Evolutionary conservation across 768 basidiomycete species (phyloP), one percentile per base, ranked within the genome.

Genomic region (Sporobolomyces pararoseus): DNA sequence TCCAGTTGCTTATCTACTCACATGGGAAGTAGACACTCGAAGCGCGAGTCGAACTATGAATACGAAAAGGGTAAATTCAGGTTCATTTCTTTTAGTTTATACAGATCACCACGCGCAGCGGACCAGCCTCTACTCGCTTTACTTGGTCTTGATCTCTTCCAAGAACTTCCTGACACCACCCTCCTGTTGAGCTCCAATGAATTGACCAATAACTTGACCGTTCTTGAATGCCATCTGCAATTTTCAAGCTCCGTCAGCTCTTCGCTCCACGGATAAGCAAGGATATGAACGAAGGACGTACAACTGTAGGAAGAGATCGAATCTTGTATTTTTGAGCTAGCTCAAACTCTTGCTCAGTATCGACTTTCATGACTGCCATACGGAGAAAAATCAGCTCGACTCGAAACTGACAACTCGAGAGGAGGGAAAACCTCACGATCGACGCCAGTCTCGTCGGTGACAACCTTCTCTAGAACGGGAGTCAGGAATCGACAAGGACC

Each of bases 221-320:
- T 67, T 67, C 63, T 67, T 66, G 65, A 71, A 67, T n/a, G 70
- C 70, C 13, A 71, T 54, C 70, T 70, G 63, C 16, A 19, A 42
- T 42, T n/a, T n/a, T n/a, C n/a, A n/a, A n/a, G n/a, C n/a, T n/a
- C 17, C 39, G 39, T 42, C 39, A 42, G 9, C 39, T 42, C 39
- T 47, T 47, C 46, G 21, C 6, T 23, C 6, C 46, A 47, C 6
- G 27, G 47, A 55, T 13, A 35, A 27, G 25, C 14, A 29, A 29
- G 58, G 35, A 13, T 7, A n/a, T 12, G 44, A n/a, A 16, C 29
- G n/a, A 13, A 6, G 42, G 42, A 60, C 68, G 27, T 34, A 71
- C 53, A 16, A 73, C 68, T 0, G 72, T 73, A 1, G 72, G 72
- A 0, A 73, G 50, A 0, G 72, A 59, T 5, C 64, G 25, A 37